Base-by-base conservation (phyloP, 164 flowering plant species). In the Litsea cubeba region DNA sequence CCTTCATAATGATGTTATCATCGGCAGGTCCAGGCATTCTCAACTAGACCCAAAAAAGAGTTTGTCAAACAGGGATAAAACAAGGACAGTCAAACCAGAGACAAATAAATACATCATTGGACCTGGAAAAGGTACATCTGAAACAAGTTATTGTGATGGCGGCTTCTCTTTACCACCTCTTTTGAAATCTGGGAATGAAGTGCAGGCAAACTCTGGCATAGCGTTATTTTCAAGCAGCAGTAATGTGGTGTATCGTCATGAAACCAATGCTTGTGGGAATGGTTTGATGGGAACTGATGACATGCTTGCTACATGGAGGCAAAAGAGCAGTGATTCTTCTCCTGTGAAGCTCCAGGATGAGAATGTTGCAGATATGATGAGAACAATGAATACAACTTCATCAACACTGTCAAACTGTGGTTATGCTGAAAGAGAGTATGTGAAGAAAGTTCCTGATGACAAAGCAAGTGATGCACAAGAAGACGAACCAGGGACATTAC, bases 161-260 rank as follows among this genome's bases (percentile, higher is more conserved):
- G 93, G 88, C 18, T 93, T 95, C 81, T 90, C 95, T 57, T 92
- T 95, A 76, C 90, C 89, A 46, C 88, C 92, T 23, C 88, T 97
- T 60, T 64, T 74, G 71, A 83, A 85, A 76, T 88, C 82, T 81
- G 91, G 82, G 28, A 83, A 79, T 51, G 64, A 75, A 74, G 74
- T 71, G 60, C 87, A 84, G 82, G 82, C 77, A 64, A 83, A 82
- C 50, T 81, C 91, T 67, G 75, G 82, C 73, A 91, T 88, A 80
- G 71, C 90, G 64, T 78, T 84, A 57, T 86, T 90, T 92, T 83
- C 88, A 71, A 85, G 79, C 71, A 86, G 88, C 71, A 74, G 74
- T 46, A 79, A 80, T 70, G 79, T 76, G 65, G 75, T 78, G 65
- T 35, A 75, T 15, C 70, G 46, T 69, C 86, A 84, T 76, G 91